These are phyloP conservation scores for Podila horticola DNA, from an alignment of 192 early-diverging fungal genomes.

Conservation along the genomic window DNA sequence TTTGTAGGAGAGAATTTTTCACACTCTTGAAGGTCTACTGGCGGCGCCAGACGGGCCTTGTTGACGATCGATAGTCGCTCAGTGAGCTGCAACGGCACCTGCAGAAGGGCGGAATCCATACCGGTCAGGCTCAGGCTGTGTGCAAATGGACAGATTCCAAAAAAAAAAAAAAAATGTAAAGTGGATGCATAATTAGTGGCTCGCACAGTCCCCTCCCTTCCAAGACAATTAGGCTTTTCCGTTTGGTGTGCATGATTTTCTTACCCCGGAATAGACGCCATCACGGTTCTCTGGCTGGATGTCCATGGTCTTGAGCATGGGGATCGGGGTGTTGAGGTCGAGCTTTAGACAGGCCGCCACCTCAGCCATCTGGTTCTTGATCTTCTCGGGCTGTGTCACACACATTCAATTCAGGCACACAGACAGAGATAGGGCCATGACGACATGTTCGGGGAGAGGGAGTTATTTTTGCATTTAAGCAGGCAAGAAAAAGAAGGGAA, in stretches of 20 bases:
- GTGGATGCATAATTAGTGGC: background rate
- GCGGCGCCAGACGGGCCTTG: too few relatives aligned
- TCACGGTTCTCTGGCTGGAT: constrained; percentile 36
- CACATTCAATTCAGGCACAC: too few relatives aligned
- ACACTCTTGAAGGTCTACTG: too few relatives aligned
- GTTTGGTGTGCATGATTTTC: too few relatives aligned
- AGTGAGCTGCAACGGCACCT: background rate
- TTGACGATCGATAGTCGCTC: background rate
- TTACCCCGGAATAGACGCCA: constrained; percentile 14
- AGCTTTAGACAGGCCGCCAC: constrained; percentile 44
- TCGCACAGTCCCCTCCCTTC: background rate
- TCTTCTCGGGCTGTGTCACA: constrained; percentile 26
- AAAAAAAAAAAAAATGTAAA: background rate
- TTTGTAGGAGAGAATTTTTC: too few relatives aligned
- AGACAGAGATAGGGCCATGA: too few relatives aligned
- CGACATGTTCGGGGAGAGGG: background rate
- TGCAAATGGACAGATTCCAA: background rate
- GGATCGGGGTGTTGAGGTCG: constrained; percentile 45
- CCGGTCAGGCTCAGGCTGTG: background rate
- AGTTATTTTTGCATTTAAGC: too few relatives aligned
- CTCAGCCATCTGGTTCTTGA: constrained; percentile 52
- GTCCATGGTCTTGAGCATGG: constrained; percentile 41
- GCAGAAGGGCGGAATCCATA: background rate
- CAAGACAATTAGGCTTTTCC: background rate
- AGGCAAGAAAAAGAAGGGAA: too few relatives aligned